phyloP scores from a whole-genome alignment of 805 yeast genomes.

The Candida mattraensis region DNA sequence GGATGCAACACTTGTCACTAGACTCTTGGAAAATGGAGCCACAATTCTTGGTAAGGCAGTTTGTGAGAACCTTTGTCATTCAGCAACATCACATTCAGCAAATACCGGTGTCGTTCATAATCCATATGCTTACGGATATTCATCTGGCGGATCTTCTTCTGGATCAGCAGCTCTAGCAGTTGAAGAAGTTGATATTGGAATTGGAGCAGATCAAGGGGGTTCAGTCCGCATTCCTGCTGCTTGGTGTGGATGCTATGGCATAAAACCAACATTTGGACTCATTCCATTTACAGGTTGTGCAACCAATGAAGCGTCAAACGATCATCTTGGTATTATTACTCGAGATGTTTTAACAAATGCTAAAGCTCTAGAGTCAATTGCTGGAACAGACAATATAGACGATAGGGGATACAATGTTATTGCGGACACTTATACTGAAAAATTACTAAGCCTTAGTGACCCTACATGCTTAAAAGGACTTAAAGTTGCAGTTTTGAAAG shows the following conservation, averaged over 20 bases:
- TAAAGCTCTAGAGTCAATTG: conserved; percentile 31
- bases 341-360: conserved; percentile 35
- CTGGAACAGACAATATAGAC: conserved; percentile 37
- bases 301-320: conserved; percentile 34
- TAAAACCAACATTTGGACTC: conserved; percentile 50
- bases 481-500: conserved; percentile 35
- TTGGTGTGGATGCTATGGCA: conserved; percentile 35
- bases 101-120: conserved; percentile 43
- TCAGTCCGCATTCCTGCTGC: conserved; percentile 48
- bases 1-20: conserved; percentile 38
- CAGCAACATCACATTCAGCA: conserved; percentile 31
- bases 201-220: conserved; percentile 42
- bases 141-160: conserved; percentile 49
- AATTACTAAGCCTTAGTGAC: conserved; percentile 25
- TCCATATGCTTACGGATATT: conserved; percentile 37
- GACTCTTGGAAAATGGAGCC: conserved; percentile 36
- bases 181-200: conserved; percentile 40
- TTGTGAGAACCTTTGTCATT: conserved; percentile 36
- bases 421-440: conserved; percentile 21
- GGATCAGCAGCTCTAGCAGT: conserved; percentile 44
- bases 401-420: conserved; percentile 22
- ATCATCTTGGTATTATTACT: conserved; percentile 39
- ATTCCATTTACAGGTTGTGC: conserved; percentile 39
- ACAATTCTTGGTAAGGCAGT: conserved; percentile 33
- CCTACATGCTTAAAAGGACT: conserved; percentile 26